Evolutionary conservation across 1,284 basidiomycete species (phyloP).

Genomic region (Leccinum griseonigrum): DNA sequence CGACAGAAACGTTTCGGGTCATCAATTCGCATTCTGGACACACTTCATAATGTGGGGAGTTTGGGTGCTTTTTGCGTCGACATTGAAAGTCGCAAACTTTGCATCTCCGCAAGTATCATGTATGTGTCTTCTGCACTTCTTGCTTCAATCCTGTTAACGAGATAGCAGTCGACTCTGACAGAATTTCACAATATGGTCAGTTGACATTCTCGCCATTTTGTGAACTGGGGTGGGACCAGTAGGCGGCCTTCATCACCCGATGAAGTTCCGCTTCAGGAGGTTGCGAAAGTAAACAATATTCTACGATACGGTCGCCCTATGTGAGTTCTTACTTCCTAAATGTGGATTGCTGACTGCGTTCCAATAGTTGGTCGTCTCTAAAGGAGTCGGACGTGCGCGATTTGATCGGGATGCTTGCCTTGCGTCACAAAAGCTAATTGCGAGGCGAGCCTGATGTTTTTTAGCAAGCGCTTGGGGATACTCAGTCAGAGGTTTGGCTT

Average conservation of each 20-base stretch:
- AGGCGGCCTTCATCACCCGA: background rate
- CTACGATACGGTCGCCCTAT: background rate
- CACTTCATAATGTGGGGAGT: too few species aligned
- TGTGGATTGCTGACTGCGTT: background rate
- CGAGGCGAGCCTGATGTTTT: too few species aligned
- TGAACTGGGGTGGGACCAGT: background rate
- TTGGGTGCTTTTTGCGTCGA: too few species aligned
- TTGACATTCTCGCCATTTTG: background rate
- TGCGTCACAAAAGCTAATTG: background rate
- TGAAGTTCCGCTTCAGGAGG: background rate
- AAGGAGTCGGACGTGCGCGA: background rate
- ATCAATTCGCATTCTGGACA: too few species aligned
- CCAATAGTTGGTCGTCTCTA: background rate
- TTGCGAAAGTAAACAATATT: background rate
- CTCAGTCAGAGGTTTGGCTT: background rate
- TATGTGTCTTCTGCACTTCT: background rate
- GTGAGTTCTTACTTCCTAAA: background rate
- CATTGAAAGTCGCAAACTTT: too few species aligned
- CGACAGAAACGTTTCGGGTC: too few species aligned
- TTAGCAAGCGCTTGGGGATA: background rate
- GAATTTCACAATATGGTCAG: background rate
- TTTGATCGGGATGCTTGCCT: background rate
- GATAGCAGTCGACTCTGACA: background rate
- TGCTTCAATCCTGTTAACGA: background rate
- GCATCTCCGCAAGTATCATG: background rate